Base-by-base conservation (phyloP, 2,329 filamentous ascomycete species). In the Trichoderma oligosporum region DNA sequence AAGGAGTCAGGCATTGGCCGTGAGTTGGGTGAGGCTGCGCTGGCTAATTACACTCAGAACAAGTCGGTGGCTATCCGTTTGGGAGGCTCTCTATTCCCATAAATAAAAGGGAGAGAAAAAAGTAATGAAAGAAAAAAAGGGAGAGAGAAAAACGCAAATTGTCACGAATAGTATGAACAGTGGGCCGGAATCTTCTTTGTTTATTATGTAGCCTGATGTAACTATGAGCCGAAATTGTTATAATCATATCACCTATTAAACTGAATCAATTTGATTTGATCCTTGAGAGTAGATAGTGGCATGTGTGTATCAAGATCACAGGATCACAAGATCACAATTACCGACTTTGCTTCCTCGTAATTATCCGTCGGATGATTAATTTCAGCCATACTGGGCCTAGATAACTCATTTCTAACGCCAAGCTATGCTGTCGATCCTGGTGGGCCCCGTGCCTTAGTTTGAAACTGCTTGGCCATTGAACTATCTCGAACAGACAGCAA, bases 1-100 rank as follows among this genome's bases (percentile, higher is more conserved):
- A 93, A 92, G 75, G 82, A 91, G 74, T 83, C 78, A 24, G 89
- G 90, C 61, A 88, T 91, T 57, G 89, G 89, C 42, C 84, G 88
- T 57, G 90, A 95, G 71, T 76, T 88, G 4, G 86, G 86, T 61
- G 84, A 87, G 76, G 82, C 81, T 41, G 86, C 84, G 1, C 71
- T 89, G 57, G 74, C 77, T 39, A 85, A 86, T 74, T 89, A 88
- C 72, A 86, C 83, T 11, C 81, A 88, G 70, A 82, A 76, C 69
- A 89, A 89, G 79, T 81, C 81, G 4, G 84, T 88, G 4, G 76
- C 77, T 27, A 83, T 87, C 68, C 52, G 65, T 14, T 44, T 67
- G 38, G 63, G 63, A 20, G 65, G 64, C 6, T 45, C 62, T 41
- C 6, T 66, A 36, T 67, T 65, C 36, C 51, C 44, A 49, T 31